Conservation (phyloP, 805 yeast genomes). For the Lipomyces chichibuensis region DNA sequence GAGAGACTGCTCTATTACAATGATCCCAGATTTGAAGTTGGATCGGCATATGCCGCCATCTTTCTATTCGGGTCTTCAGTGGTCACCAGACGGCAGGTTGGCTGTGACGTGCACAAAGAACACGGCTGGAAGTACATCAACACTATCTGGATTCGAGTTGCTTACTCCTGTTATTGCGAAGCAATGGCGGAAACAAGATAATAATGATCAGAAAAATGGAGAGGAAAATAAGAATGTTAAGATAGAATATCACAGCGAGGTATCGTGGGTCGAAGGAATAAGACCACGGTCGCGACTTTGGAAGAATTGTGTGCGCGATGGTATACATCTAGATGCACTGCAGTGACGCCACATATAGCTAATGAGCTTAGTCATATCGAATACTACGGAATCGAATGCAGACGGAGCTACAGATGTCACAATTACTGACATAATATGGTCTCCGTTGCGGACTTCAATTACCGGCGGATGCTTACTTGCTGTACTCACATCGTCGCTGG, state of each 20-base stretch:
- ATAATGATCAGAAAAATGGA: background rate
- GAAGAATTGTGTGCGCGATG: background rate
- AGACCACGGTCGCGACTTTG: background rate
- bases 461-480: constrained; percentile 10
- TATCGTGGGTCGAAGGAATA: background rate
- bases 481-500: constrained; percentile 3
- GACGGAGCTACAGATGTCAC: constrained; percentile 2
- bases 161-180: constrained; percentile 12
- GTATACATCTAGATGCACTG: background rate
- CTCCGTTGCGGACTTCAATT: constrained; percentile 9
- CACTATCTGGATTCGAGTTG: constrained; percentile 10
- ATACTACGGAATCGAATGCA: background rate
- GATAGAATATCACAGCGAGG: background rate
- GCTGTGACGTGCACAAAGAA: constrained; percentile 7
- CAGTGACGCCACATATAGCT: background rate
- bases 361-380: background rate
- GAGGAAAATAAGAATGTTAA: background rate
- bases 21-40: constrained; percentile 25
- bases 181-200: constrained; percentile 13
- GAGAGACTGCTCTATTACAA: background rate
- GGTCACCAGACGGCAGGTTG: constrained; percentile 30
- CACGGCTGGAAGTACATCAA: background rate
- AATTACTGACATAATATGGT: constrained; percentile 10
- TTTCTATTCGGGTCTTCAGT: constrained; percentile 10
- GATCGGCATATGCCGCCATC: constrained; percentile 19